Evolutionary conservation across 2,329 filamentous ascomycete genomes (phyloP).

Genomic region (Monilinia fructigena): DNA sequence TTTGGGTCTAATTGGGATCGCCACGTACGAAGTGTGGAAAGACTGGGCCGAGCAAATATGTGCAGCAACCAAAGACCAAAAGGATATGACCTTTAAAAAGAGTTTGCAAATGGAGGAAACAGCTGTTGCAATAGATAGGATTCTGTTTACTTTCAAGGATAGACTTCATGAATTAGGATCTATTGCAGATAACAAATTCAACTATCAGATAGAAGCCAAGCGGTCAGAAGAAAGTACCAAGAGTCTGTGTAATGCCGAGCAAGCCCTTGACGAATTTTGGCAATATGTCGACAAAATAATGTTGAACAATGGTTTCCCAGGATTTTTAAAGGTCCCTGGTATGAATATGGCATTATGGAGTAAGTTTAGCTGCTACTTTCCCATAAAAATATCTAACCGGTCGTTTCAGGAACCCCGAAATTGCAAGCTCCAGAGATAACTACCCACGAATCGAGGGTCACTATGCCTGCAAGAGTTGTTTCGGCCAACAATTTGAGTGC

Average conservation of each 20-base stretch:
- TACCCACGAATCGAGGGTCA: background rate
- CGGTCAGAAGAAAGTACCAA: background rate
- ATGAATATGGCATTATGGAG: background rate
- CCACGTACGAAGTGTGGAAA: background rate
- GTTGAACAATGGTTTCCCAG: background rate
- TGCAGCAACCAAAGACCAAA: background rate
- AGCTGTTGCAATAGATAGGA: background rate
- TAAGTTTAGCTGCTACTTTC: background rate
- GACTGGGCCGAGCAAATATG: background rate
- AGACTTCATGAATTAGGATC: background rate
- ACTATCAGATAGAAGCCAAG: background rate
- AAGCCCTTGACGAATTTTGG: background rate
- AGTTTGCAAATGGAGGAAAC: background rate
- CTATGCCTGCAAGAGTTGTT: background rate
- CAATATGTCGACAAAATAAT: background rate
- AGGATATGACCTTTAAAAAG: background rate
- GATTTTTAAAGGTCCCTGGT: background rate
- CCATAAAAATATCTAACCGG: background rate
- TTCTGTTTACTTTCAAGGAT: background rate
- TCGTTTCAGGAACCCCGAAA: background rate
- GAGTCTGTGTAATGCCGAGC: background rate
- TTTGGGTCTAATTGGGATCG: background rate
- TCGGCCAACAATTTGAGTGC: background rate
- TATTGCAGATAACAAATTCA: background rate
- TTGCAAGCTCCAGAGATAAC: background rate